A percentile compares a stretch with the other conserved stretches of the same genome.
Evolutionary conservation across 805 yeast genomes (phyloP).

Genomic region (Candida glaebosa): DNA sequence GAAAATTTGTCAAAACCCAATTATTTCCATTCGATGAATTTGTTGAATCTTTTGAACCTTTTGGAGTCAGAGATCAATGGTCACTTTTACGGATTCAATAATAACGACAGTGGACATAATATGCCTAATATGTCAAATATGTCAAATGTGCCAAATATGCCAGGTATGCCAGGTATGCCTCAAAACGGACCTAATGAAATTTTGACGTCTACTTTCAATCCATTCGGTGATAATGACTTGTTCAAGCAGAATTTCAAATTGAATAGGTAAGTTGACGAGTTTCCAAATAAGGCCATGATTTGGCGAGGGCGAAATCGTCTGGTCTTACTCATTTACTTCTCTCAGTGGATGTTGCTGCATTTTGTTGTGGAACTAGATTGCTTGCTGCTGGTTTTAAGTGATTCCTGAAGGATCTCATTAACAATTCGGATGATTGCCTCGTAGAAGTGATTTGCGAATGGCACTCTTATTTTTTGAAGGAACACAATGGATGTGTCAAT

Average conservation of each 20-base stretch:
- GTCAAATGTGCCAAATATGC: not conserved
- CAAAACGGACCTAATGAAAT: conserved; percentile 8
- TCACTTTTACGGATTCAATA: conserved; percentile 38
- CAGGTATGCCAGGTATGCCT: no score
- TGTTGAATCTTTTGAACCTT: conserved; percentile 44
- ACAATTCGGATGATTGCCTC: no score
- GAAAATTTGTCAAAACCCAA: conserved; percentile 39
- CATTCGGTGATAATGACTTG: conserved; percentile 18
- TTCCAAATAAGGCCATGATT: no score
- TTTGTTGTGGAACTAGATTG: no score
- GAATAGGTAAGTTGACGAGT: not conserved
- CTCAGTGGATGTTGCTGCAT: no score
- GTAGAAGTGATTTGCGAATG: no score
- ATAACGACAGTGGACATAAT: not conserved
- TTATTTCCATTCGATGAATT: conserved; percentile 51
- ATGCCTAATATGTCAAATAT: conserved; percentile 1
- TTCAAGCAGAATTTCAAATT: conserved; percentile 2
- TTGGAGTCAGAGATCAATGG: conserved; percentile 42
- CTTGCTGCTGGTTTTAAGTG: no score
- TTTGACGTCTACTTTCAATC: conserved; percentile 23
- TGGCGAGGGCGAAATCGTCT: no score
- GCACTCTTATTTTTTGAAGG: no score
- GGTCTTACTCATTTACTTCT: no score
- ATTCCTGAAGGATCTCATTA: no score
- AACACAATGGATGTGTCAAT: no score